These are phyloP conservation scores for Pythium sukuiense DNA, from an alignment of 352 stramenopile species.

Conservation along the genomic window DNA sequence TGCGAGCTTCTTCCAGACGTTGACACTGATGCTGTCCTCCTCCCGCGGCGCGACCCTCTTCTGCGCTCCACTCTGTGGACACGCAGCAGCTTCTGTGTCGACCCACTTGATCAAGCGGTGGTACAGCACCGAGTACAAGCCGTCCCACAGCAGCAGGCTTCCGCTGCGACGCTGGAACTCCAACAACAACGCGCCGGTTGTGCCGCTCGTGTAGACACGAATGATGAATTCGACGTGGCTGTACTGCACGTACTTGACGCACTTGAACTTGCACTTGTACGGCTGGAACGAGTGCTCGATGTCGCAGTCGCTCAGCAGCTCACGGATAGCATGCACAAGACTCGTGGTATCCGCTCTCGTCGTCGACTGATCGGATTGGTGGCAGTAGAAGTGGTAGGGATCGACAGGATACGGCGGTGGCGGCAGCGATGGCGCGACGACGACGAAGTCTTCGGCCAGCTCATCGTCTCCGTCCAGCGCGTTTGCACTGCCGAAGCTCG, in stretches of 20 bases:
- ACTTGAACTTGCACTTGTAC: slow-evolving; percentile 87
- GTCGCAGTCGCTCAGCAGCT: slow-evolving; percentile 50
- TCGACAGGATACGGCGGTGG: slow-evolving; percentile 75
- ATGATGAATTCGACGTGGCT: slow-evolving; percentile 82
- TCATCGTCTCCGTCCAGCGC: slow-evolving; percentile 19
- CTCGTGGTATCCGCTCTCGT: slow-evolving; percentile 28
- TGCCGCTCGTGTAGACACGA: slow-evolving; percentile 46
- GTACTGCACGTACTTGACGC: slow-evolving; percentile 85
- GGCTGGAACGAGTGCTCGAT: slow-evolving; percentile 71
- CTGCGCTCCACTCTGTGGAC: slow-evolving; percentile 68
- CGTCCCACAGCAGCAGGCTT: slow-evolving; percentile 78
- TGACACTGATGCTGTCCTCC: slow-evolving; percentile 49
- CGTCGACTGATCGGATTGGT: background rate
- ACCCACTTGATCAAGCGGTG: slow-evolving; percentile 52
- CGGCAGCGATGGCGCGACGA: slow-evolving; percentile 58
- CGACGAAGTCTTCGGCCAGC: background rate
- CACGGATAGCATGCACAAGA: slow-evolving; percentile 47
- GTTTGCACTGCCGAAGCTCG: slow-evolving; percentile 24
- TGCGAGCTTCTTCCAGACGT: slow-evolving; percentile 62
- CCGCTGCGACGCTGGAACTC: slow-evolving; percentile 78
- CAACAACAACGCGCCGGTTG: slow-evolving; percentile 47
- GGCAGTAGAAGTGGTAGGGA: slow-evolving; percentile 81
- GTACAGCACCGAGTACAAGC: slow-evolving; percentile 75
- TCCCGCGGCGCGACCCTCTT: slow-evolving; percentile 51
- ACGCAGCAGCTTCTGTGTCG: slow-evolving; percentile 47